Conservation (phyloP, 2,329 filamentous ascomycete species). For the Beauveria pseudobassiana region DNA sequence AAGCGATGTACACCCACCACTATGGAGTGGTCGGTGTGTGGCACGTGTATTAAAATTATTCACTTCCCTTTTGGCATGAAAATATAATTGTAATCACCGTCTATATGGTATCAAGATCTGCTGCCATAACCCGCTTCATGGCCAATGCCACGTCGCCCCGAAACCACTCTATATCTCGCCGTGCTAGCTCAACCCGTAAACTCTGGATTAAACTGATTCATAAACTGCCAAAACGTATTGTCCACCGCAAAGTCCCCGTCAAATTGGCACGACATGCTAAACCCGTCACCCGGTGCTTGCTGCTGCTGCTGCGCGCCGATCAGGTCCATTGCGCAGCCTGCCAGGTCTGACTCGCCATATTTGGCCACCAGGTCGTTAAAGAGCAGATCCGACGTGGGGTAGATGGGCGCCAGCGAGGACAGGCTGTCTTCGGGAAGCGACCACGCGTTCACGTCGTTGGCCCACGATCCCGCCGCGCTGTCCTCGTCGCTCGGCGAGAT, state of each 20-base stretch:
- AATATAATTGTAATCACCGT: not conserved
- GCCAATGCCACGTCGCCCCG: too few relatives aligned
- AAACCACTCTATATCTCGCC: too few relatives aligned
- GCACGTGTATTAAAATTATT: not conserved
- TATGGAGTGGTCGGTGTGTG: too few relatives aligned
- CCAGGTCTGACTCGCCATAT: constrained; percentile 18
- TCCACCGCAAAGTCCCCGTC: constrained; percentile 47
- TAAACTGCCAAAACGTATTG: constrained; percentile 45
- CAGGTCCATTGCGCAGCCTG: not conserved
- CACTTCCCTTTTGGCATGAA: not conserved
- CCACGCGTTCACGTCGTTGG: constrained; percentile 10
- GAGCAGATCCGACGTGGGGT: constrained; percentile 48
- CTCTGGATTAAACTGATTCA: constrained; percentile 30
- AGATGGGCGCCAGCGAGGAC: constrained; percentile 45
- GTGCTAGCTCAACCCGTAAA: not conserved
- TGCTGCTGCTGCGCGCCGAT: constrained; percentile 4
- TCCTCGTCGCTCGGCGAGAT: constrained; percentile 9
- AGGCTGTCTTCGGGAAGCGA: constrained; percentile 26
- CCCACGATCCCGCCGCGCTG: not conserved
- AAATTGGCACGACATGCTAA: constrained; percentile 36
- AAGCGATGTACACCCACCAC: not conserved
- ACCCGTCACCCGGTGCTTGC: constrained; percentile 12
- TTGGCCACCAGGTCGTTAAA: constrained; percentile 48
- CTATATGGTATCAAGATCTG: not conserved
- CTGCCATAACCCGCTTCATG: not conserved